Evolutionary conservation across 1,284 basidiomycete species (phyloP).

Genomic region (Rhodotorula sp.): DNA sequence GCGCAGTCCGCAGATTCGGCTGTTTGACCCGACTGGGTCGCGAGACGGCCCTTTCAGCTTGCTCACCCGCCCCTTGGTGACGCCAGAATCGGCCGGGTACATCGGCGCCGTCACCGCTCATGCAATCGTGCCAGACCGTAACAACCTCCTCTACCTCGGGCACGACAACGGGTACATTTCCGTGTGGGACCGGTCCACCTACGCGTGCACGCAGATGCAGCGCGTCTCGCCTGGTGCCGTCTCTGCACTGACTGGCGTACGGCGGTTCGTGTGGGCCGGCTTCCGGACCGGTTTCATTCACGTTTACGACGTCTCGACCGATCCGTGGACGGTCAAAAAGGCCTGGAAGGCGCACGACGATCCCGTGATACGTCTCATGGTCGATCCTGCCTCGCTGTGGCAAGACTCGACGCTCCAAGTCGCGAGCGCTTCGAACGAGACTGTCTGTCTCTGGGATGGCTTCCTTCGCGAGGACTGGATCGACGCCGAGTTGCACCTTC

Average conservation of each 20-base stretch:
- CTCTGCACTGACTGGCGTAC: conserved; percentile 73
- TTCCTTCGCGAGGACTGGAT: conserved; percentile 80
- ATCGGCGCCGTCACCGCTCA: conserved; percentile 75
- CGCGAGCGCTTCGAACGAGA: conserved; percentile 74
- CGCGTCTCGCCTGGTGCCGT: conserved; percentile 78
- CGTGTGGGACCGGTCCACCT: conserved; percentile 60
- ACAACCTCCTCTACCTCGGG: conserved; percentile 74
- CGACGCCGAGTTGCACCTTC: conserved; percentile 70
- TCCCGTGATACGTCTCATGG: conserved; percentile 67
- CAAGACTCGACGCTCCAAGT: conserved; percentile 61
- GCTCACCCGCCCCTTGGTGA: conserved; percentile 37
- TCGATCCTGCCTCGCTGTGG: conserved; percentile 58
- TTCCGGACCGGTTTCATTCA: conserved; percentile 73
- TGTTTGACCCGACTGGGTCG: conserved; percentile 67
- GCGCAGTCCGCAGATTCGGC: conserved; percentile 66
- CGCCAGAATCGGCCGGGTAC: conserved; percentile 47
- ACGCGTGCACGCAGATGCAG: conserved; percentile 57
- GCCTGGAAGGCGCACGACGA: conserved; percentile 84
- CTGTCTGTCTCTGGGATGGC: conserved; percentile 84
- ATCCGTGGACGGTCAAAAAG: conserved; percentile 76
- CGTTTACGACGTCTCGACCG: conserved; percentile 67
- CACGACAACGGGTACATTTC: conserved; percentile 88
- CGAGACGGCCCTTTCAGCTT: conserved; percentile 30
- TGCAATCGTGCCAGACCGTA: conserved; percentile 69
- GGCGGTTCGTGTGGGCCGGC: conserved; percentile 72